Percentiles rank a stretch among this genome's conserved stretches.
These are phyloP conservation scores for Fusarium pseudocircinatum DNA, from an alignment of 2,329 filamentous ascomycete genomes.

Conservation along the genomic window DNA sequence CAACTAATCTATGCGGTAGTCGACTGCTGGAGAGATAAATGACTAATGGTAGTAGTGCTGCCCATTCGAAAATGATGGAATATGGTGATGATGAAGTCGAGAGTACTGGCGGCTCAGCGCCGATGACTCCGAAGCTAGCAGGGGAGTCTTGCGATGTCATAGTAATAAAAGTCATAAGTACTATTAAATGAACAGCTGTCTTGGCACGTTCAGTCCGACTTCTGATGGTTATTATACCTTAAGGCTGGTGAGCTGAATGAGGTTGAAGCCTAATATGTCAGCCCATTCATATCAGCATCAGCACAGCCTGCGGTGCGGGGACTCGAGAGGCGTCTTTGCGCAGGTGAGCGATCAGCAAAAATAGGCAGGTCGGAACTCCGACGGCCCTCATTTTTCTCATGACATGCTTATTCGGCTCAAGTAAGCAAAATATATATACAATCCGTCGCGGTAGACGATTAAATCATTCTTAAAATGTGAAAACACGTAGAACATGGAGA, in stretches of 20 bases:
- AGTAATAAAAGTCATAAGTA: neutral
- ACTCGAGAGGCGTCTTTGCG: neutral
- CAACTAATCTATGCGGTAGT: no score
- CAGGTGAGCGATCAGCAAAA: neutral
- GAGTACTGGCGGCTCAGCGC: no score
- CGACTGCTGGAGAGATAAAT: no score
- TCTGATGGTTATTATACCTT: neutral
- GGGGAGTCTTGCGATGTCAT: neutral
- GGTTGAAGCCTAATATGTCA: neutral
- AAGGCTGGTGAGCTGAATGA: fast-evolving
- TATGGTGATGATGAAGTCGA: no score
- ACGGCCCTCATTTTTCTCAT: neutral
- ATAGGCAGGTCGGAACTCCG: neutral
- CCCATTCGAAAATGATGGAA: no score
- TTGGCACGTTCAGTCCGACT: neutral
- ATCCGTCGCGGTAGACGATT: no score
- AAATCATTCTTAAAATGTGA: fast-evolving
- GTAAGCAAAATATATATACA: fast-evolving
- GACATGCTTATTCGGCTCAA: fast-evolving
- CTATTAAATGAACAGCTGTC: neutral
- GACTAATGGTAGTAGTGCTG: no score
- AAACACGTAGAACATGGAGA: no score
- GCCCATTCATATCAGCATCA: neutral
- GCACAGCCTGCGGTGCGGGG: neutral
- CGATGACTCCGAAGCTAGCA: neutral